Conservation (phyloP, 495 filamentous ascomycete genomes). For the Tuber melanosporum region DNA sequence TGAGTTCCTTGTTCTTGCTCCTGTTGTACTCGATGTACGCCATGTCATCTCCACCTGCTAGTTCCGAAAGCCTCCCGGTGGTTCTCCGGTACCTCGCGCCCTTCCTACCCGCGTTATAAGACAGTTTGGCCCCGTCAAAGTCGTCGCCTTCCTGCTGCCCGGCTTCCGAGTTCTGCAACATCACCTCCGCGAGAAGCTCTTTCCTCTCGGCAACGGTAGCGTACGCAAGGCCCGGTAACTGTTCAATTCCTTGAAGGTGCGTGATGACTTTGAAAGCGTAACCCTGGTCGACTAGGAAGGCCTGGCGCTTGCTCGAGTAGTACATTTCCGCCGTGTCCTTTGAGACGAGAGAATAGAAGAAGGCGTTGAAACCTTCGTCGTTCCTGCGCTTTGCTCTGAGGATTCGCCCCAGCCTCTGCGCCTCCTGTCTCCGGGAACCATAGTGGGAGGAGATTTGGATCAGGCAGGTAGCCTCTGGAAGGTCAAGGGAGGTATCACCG, state of each 20-base stretch:
- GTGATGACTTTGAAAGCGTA: constrained; percentile 99
- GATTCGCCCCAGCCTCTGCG: constrained; percentile 89
- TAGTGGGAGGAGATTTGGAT: constrained; percentile 99
- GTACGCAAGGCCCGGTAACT: constrained; percentile 73
- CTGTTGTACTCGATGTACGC: constrained; percentile 84
- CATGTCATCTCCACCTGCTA: constrained; percentile 91
- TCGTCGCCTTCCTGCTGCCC: constrained; percentile 76
- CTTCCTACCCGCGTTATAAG: constrained; percentile 47
- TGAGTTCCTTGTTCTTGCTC: constrained; percentile 72
- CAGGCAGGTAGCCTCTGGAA: constrained; percentile 93
- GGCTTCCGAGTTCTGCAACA: constrained; percentile 77
- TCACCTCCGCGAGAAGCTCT: constrained; percentile 84
- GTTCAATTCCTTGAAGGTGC: constrained; percentile 83
- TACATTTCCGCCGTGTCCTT: constrained; percentile 98
- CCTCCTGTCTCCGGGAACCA: constrained; percentile 93
- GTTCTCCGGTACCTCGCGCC: constrained; percentile 58
- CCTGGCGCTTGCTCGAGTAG: constrained; percentile 94
- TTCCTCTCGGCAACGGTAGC: constrained; percentile 71
- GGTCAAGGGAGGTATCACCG: constrained; percentile 91
- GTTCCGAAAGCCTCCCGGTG: constrained; percentile 74
- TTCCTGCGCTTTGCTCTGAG: constrained; percentile 92
- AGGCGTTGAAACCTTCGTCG: constrained; percentile 98
- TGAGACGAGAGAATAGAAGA: constrained; percentile 95
- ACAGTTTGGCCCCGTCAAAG: constrained; percentile 52
- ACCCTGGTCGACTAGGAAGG: constrained; percentile 96